Evolutionary conservation across 805 yeast species (phyloP), one percentile per base, ranked within the genome.

Genomic region (Priceomyces castillae): DNA sequence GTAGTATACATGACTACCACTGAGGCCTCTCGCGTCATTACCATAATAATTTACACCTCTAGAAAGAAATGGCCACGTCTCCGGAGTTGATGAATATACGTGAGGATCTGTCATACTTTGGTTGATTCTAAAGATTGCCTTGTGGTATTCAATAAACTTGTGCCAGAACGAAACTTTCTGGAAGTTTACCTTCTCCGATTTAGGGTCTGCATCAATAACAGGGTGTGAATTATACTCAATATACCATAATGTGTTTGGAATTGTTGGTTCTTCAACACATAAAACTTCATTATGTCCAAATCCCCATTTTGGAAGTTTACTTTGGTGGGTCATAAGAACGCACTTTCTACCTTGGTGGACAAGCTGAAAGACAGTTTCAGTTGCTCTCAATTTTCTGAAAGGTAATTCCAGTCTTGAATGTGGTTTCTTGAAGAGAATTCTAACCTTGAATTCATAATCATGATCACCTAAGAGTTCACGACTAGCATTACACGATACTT

Each of bases 261-360:
- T 61, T 14, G 80, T 78, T 11, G 97, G 94, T 20, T 78, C 79
- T 40, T 82, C 83, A 41, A 89, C 76, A 62, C 99, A 94, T 33
- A 89, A 67, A 9, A 92, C 95, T 69, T 94, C 99, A 64, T 85
- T 87, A 61, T 90, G 97, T 46, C 74, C 74, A 53, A 76, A 77
- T 1, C 86, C 97, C 95, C 95, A 86, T 6, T 73, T 75, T n/a
- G 97, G 97, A 33, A 94, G 70, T 57, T 73, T 78, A 16, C 74
- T 74, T 36, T 76, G 77, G 58, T 90, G 95, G n/a, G 90, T 80
- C 53, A 89, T 64, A 43, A 94, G 62, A 15, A 73, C 70, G 64
- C 99, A 94, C 23, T 76, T 72, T 23, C 86, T 78, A 31, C 82
- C 82, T 14, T 72, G 64, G 62, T 87, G 95, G 42, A 74, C 67